These are phyloP conservation scores for Thelonectria rubi DNA, from an alignment of 2,329 filamentous ascomycete species.

Conservation along the genomic window DNA sequence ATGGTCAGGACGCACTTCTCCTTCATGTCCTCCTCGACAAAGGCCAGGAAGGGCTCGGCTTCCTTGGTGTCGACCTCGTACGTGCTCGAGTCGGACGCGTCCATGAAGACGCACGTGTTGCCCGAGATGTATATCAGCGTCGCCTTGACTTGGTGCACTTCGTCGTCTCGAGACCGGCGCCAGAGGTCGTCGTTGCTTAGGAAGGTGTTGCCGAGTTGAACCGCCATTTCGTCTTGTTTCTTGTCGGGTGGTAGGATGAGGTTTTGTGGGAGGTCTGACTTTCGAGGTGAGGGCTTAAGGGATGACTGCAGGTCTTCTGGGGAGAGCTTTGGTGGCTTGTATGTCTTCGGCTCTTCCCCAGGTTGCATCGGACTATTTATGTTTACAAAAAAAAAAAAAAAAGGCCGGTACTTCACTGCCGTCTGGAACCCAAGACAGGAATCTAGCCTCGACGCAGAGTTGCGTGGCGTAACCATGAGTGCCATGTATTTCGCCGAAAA, in stretches of 20 bases:
- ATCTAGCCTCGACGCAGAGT: background rate
- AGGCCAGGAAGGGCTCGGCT: background rate
- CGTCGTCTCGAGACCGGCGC: background rate
- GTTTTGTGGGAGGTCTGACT: background rate
- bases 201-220: background rate
- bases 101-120: background rate
- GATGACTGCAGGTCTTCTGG: too few species aligned
- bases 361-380: background rate
- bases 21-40: background rate
- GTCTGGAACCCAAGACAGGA: background rate
- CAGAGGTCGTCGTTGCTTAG: background rate
- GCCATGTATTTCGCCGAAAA: background rate
- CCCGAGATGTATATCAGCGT: background rate
- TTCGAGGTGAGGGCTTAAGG: too few species aligned
- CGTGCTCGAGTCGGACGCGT: background rate
- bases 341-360: background rate
- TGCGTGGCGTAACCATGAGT: background rate
- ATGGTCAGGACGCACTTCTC: constrained; percentile 1
- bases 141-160: background rate
- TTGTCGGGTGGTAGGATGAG: background rate
- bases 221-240: background rate
- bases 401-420: background rate
- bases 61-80: background rate
- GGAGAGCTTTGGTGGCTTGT: too few species aligned
- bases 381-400: too few species aligned